Percentiles rank a stretch among this genome's conserved stretches.
phyloP scores from a whole-genome alignment of 1,284 basidiomycete species.

The Rhodotorula glutinis region DNA sequence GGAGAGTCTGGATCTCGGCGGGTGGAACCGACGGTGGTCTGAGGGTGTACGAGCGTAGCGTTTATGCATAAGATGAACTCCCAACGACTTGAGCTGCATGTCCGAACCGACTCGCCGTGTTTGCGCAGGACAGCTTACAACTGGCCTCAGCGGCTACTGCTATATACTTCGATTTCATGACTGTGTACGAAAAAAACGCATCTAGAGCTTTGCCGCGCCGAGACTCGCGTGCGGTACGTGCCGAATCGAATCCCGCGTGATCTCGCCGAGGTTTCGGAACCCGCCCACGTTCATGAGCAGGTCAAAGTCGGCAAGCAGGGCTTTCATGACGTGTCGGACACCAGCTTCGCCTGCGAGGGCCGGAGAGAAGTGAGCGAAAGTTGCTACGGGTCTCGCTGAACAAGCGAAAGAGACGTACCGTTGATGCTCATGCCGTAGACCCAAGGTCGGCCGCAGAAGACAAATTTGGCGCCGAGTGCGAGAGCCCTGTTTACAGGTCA shows the following conservation, averaged over 20 bases:
- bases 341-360: neutral
- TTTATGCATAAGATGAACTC: no score
- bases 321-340: slow-evolving; percentile 18
- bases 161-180: no score
- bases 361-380: slow-evolving; percentile 42
- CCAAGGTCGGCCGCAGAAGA: slow-evolving; percentile 15
- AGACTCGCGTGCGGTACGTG: neutral
- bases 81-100: no score
- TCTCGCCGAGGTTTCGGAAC: neutral
- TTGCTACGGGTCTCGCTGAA: no score
- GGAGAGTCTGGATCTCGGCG: slow-evolving; percentile 22
- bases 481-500: neutral
- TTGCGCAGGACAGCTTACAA: no score
- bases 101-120: no score
- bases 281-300: slow-evolving; percentile 61
- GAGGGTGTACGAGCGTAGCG: slow-evolving; percentile 23
- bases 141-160: no score
- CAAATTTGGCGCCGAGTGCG: slow-evolving; percentile 18
- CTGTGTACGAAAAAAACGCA: no score
- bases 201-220: neutral
- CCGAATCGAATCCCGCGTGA: neutral
- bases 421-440: slow-evolving; percentile 18
- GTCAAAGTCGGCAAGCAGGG: slow-evolving; percentile 69
- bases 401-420: no score
- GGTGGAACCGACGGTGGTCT: slow-evolving; percentile 32